Conservation (phyloP, 352 stramenopile species). For the Pythium inflatum region DNA sequence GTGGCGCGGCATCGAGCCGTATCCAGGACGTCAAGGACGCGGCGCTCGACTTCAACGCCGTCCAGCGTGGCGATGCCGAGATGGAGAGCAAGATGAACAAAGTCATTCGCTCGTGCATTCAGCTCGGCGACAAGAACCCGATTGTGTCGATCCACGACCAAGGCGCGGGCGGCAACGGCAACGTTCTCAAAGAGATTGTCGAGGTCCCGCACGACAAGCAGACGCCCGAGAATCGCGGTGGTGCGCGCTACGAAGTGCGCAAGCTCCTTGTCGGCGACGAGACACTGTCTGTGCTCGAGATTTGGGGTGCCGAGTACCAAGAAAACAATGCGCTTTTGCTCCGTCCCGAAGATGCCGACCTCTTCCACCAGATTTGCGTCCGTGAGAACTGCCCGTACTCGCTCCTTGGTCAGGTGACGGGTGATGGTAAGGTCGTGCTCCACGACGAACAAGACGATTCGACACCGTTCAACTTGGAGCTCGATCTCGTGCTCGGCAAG, state of each 20-base stretch:
- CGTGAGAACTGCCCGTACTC: conserved; percentile 97
- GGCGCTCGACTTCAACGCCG: conserved; percentile 98
- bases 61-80: conserved; percentile 99
- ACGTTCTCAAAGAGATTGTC: conserved; percentile 99
- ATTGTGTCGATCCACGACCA: conserved; percentile 99
- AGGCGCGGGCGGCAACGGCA: conserved; percentile 98
- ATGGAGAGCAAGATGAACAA: conserved; percentile 99
- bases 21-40: conserved; percentile 95
- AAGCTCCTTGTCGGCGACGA: conserved; percentile 97
- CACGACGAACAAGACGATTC: conserved; percentile 95
- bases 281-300: conserved; percentile 98
- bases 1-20: conserved; percentile 95
- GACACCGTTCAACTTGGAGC: conserved; percentile 96
- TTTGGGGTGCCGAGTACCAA: conserved; percentile 99
- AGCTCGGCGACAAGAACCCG: conserved; percentile 97
- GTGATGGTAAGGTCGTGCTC: conserved; percentile 96
- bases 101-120: conserved; percentile 97
- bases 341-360: conserved; percentile 81
- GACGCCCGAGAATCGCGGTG: conserved; percentile 86
- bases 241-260: conserved; percentile 94
- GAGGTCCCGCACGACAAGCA: conserved; percentile 86
- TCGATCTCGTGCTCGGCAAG: conserved; percentile 98
- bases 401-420: conserved; percentile 95
- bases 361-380: conserved; percentile 95
- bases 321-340: conserved; percentile 99